phyloP scores from a whole-genome alignment of 352 stramenopile species.

The Globisporangium cederbergense region DNA sequence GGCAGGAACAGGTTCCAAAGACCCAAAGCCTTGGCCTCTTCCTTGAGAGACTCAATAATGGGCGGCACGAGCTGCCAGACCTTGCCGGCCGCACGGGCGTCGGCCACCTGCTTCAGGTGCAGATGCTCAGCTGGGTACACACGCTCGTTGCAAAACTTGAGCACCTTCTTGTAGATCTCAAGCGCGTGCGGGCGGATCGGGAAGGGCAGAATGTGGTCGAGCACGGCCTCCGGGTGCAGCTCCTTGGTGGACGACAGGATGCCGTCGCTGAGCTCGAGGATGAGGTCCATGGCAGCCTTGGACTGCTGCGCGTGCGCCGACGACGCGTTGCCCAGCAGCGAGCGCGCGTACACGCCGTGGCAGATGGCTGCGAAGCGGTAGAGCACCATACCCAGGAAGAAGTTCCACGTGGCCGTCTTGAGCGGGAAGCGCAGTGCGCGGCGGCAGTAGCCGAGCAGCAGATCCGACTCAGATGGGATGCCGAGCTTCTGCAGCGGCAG shows the following conservation, averaged over 20 bases:
- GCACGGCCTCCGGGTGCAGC: slow-evolving; percentile 45
- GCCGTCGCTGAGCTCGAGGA: slow-evolving; percentile 42
- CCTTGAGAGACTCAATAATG: slow-evolving; percentile 90
- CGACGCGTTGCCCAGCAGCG: slow-evolving; percentile 74
- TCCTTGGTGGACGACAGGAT: slow-evolving; percentile 29
- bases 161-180: slow-evolving; percentile 79
- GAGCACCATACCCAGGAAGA: slow-evolving; percentile 67
- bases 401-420: slow-evolving; percentile 57
- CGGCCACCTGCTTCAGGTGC: slow-evolving; percentile 71
- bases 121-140: slow-evolving; percentile 90
- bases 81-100: slow-evolving; percentile 43
- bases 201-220: slow-evolving; percentile 63
- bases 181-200: slow-evolving; percentile 75
- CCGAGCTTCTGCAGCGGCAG: slow-evolving; percentile 47
- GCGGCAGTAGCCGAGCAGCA: slow-evolving; percentile 60
- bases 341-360: slow-evolving; percentile 76
- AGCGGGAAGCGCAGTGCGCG: slow-evolving; percentile 49
- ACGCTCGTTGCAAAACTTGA: slow-evolving; percentile 85
- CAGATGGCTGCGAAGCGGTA: slow-evolving; percentile 81
- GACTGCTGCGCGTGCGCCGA: slow-evolving; percentile 66
- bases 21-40: slow-evolving; percentile 84
- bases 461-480: slow-evolving; percentile 58
- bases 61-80: slow-evolving; percentile 85
- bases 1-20: slow-evolving; percentile 97
- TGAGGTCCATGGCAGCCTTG: slow-evolving; percentile 63